Evolutionary conservation across 306 rosid genomes (phyloP).

Genomic region (Quercus parvula): DNA sequence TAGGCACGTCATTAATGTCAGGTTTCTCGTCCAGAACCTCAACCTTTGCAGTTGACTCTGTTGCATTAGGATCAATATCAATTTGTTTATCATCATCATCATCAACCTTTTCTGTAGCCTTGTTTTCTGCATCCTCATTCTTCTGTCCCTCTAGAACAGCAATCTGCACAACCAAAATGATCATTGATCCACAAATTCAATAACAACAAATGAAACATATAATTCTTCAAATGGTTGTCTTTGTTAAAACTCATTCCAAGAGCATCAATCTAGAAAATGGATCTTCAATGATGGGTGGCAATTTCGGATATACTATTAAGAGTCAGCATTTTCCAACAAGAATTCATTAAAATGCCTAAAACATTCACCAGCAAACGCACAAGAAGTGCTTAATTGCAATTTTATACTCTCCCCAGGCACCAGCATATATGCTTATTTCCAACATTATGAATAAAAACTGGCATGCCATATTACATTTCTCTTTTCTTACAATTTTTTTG

Average conservation of each 20-base stretch:
- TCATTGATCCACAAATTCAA: constrained; percentile 1
- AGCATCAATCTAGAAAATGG: not conserved
- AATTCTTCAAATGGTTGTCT: not conserved
- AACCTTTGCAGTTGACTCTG: constrained; percentile 40
- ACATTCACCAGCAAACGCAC: not conserved
- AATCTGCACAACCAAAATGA: constrained; percentile 52
- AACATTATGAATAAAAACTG: not conserved
- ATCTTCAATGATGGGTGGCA: constrained; percentile 11
- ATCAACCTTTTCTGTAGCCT: constrained; percentile 57
- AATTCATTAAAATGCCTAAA: not conserved
- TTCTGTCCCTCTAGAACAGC: constrained; percentile 88
- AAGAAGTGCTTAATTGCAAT: too few relatives aligned
- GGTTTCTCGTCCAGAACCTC: constrained; percentile 73
- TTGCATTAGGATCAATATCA: constrained; percentile 44
- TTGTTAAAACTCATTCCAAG: not conserved
- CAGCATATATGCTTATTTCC: not conserved
- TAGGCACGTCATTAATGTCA: constrained; percentile 83
- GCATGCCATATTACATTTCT: not conserved
- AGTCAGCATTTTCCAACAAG: not conserved
- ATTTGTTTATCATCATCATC: constrained; percentile 60
- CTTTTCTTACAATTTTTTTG: not conserved
- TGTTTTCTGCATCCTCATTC: constrained; percentile 50
- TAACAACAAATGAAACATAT: constrained; percentile 7
- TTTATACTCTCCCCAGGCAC: not conserved
- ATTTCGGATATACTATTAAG: not conserved